These are phyloP conservation scores for Vigna angularis DNA, from an alignment of 306 rosid genomes.

Conservation along the genomic window DNA sequence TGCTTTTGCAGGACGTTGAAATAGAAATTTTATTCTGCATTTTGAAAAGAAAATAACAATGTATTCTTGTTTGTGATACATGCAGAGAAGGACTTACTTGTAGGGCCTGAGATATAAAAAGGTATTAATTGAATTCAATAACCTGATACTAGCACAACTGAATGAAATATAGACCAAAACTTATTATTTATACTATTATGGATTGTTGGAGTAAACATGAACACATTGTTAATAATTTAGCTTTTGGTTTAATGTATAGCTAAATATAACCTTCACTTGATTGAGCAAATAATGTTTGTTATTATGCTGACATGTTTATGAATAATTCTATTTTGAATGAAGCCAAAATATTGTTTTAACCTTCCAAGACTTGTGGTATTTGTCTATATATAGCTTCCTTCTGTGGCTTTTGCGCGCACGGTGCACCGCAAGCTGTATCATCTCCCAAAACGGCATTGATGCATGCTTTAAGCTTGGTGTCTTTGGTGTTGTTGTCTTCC, in stretches of 20 bases:
- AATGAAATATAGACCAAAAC: not conserved
- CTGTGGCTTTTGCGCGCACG: constrained; percentile 49
- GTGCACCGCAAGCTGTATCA: constrained; percentile 45
- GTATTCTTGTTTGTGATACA: not conserved
- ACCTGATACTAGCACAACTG: not conserved
- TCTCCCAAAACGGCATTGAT: constrained; percentile 48
- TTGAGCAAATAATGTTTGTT: not conserved
- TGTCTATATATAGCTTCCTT: constrained; percentile 55
- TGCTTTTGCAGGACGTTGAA: not conserved
- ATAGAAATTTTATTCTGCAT: not conserved
- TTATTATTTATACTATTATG: not conserved
- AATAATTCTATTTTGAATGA: not conserved
- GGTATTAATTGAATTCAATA: not conserved
- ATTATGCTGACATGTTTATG: not conserved
- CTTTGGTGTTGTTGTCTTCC: constrained; percentile 44
- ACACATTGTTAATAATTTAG: not conserved
- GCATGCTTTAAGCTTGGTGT: constrained; percentile 54
- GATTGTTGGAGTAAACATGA: not conserved
- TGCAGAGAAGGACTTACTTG: not conserved
- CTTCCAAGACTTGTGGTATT: constrained; percentile 26
- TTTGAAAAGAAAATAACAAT: not conserved
- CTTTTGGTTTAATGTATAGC: not conserved
- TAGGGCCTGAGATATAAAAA: not conserved
- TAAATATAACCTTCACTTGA: not conserved
- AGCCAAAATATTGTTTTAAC: constrained; percentile 15